Evolutionary conservation across 352 stramenopile species (phyloP), one percentile per base, ranked within the genome.

Genomic region (Pythium scleroteichum): DNA sequence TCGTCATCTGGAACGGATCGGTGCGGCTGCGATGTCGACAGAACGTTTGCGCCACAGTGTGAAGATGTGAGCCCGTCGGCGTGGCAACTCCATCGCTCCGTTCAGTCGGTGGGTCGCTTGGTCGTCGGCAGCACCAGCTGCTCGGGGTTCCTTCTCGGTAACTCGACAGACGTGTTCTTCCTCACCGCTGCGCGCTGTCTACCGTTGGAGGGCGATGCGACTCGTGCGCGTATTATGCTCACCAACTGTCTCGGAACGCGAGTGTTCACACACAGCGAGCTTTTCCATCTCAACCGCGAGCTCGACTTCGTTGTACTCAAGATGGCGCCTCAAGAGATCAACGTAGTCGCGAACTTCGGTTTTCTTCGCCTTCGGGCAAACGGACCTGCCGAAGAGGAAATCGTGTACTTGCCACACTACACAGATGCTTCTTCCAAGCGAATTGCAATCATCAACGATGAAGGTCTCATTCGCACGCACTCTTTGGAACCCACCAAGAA

Each of bases 111-210:
- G 23, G 53, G 53, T 12, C 35, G 53, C 29, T 45, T 53, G 8
- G 32, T 32, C 27, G 20, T 53, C n/a, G 53, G 27, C 42, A 14
- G 27, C 20, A 33, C 9, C 14, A 2, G 16, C 20, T 61, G 53
- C 53, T 35, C 41, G 6, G 53, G 53, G 13, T 42, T 53, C 10
- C 19, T 61, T 2, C 42, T 61, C 10, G 53, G 53, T 22, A 53
- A 53, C 29, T 53, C 8, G 8, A 53, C 41, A 2, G 23, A 23
- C 16, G 29, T 27, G 19, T 61, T 38, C 42, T 52, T 61, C 33
- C 53, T 61, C 27, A 61, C 53, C 14, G 53, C 53, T 9, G 53
- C 53, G 14, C 26, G 14, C 1, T 61, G 53, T n/a, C 27, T 61
- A 4, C 20, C 29, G 2, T 13, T 1, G 1, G 41, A 61, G 2